Evolutionary conservation across 805 yeast species (phyloP).

Genomic region (Sugiyamaella chiloensis): DNA sequence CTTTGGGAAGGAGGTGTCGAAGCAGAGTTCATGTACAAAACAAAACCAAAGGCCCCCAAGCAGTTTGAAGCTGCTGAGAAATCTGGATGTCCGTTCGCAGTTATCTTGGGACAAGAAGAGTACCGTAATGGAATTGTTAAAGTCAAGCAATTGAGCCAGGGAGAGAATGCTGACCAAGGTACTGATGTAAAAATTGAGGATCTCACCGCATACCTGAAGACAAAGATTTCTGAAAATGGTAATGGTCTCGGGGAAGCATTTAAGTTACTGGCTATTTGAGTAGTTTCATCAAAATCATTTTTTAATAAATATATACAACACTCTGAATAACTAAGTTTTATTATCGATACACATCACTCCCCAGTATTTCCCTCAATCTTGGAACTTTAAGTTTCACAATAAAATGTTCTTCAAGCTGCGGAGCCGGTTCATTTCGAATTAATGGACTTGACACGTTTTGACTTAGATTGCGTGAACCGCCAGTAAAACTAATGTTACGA

Average conservation of each 20-base stretch:
- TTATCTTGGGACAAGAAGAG: slow-evolving; percentile 95
- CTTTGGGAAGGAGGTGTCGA: slow-evolving; percentile 89
- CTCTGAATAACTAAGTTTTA: background rate
- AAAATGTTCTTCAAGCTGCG: slow-evolving; percentile 1
- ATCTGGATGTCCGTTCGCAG: slow-evolving; percentile 84
- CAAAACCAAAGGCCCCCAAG: slow-evolving; percentile 90
- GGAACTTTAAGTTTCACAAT: slow-evolving; percentile 23
- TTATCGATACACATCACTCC: background rate
- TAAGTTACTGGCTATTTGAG: slow-evolving; percentile 13
- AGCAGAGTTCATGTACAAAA: slow-evolving; percentile 86
- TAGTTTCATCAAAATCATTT: background rate
- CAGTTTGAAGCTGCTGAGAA: slow-evolving; percentile 98
- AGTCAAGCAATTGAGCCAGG: slow-evolving; percentile 85
- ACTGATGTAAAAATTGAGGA: slow-evolving; percentile 64
- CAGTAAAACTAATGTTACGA: slow-evolving; percentile 1
- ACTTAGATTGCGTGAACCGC: background rate
- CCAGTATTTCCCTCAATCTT: slow-evolving; percentile 13
- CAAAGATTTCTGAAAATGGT: slow-evolving; percentile 40
- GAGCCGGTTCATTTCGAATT: slow-evolving; percentile 10
- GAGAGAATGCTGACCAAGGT: slow-evolving; percentile 84
- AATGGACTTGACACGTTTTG: slow-evolving; percentile 1
- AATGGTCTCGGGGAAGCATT: slow-evolving; percentile 19
- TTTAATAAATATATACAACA: background rate
- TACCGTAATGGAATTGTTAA: slow-evolving; percentile 75
- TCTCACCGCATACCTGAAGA: slow-evolving; percentile 51